Base-by-base conservation (phyloP, 495 filamentous ascomycete genomes). In the Hypoxylon cercidicola region DNA sequence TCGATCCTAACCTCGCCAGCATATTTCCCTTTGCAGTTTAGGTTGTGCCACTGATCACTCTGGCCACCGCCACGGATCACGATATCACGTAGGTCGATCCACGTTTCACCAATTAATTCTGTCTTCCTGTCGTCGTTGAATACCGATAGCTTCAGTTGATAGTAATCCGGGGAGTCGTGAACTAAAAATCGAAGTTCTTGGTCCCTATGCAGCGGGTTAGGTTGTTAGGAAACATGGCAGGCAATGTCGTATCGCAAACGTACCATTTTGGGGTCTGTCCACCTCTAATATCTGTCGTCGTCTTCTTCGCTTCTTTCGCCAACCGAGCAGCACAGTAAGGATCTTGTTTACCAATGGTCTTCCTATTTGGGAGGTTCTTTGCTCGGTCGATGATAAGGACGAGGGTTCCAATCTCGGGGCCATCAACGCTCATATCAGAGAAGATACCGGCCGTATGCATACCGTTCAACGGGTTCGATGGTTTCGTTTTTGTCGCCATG, bases 121-220 rank as follows among this genome's bases (percentile, higher is more conserved):
- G 93, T 97, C 78, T 88, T 93, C 77, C 96, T 97, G 74, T 99
- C 94, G 70, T 99, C 94, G 73, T 97, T 97, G 82, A 98, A 98
- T 4, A 97, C 88, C 4, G 93, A 96, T 13, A 98, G 85, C 75
- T 99, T 98, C 32, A 99, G 80, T 65, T 91, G 90, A 71, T 90
- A 90, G 79, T 98, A 99, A 70, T 99, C 95, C 2, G 93, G 88
- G 10, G 93, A 97, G 70, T 98, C 93, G 80, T 97, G 93, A 40
- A 99, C 95, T 41, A 85, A 92, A 69, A 97, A 99, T 43, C 96
- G 91, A 30, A 99, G 85, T 76, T 99, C 95, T 72, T 97, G 92
- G 73, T 99, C 95, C 95, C 95, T 99, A 71, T 12, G 50, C 28
- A 39, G 57, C 55, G 47, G 18, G 45, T 58, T 35, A 19, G 45